A percentile compares a stretch with the other conserved stretches of the same genome.
phyloP scores from a whole-genome alignment of 768 basidiomycete genomes.

The Terana coerulea region DNA sequence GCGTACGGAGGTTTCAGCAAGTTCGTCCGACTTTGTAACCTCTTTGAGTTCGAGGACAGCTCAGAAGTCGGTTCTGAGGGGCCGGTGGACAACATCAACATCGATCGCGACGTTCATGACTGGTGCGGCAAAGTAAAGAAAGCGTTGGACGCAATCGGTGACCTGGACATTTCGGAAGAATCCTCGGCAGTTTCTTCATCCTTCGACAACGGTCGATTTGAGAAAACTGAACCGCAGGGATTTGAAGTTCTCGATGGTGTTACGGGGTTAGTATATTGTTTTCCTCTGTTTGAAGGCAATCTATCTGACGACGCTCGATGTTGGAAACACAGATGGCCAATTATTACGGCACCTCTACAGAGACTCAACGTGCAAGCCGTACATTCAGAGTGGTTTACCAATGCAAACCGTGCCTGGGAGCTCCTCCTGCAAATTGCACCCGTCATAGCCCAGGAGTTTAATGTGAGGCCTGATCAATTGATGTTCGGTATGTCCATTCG shows the following conservation, averaged over 20 bases:
- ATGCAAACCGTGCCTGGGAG: constrained; percentile 36
- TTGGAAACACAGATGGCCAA: constrained; percentile 38
- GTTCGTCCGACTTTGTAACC: constrained; percentile 38
- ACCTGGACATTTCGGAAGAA: neutral
- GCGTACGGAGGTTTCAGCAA: constrained; percentile 28
- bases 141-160: no score
- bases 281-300: neutral
- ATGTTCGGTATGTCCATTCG: constrained; percentile 35
- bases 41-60: constrained; percentile 26
- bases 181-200: neutral
- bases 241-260: neutral
- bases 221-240: neutral
- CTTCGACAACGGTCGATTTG: constrained; percentile 2
- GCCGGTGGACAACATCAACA: no score
- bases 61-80: constrained; percentile 28
- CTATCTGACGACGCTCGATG: no score
- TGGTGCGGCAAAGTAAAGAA: no score
- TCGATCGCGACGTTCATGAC: no score
- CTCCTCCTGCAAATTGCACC: constrained; percentile 32
- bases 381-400: constrained; percentile 28
- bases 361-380: constrained; percentile 35
- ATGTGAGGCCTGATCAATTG: constrained; percentile 38
- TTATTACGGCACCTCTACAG: constrained; percentile 33
- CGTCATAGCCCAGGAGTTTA: constrained; percentile 27
- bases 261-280: neutral